Percentiles rank a stretch among this genome's conserved stretches.
phyloP scores from a whole-genome alignment of 2,329 filamentous ascomycete genomes.

The Calonectria ilicicola region DNA sequence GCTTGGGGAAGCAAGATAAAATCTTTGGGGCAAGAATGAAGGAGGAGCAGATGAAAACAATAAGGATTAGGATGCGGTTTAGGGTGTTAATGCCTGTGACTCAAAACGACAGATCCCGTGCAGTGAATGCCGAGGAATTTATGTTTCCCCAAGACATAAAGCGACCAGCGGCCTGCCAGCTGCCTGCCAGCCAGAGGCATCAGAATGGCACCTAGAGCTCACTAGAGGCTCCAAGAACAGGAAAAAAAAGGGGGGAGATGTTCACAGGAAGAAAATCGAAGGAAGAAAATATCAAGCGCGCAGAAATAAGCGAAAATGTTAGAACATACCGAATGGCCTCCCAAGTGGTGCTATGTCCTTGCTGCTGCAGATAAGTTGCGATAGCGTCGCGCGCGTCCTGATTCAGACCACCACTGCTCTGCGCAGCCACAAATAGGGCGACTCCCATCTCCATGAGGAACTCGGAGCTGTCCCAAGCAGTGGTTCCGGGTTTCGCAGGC shows the following conservation, averaged over 20 bases:
- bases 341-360: conserved; percentile 54
- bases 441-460: conserved; percentile 50
- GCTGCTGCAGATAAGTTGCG: conserved; percentile 46
- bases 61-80: conserved; percentile 10
- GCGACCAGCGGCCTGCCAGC: background rate
- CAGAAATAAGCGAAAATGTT: background rate
- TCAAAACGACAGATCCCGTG: background rate
- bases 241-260: background rate
- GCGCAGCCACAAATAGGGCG: conserved; percentile 47
- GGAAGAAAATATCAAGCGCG: conserved; percentile 14
- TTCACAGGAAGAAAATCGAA: background rate
- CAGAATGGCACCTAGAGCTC: background rate
- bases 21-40: conserved; percentile 17
- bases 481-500: conserved; percentile 31
- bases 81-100: background rate
- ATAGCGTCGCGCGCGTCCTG: conserved; percentile 46
- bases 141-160: background rate
- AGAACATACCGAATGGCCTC: conserved; percentile 57
- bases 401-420: conserved; percentile 42
- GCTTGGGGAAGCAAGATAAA: background rate
- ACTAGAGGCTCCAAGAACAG: background rate
- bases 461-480: conserved; percentile 47
- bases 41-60: background rate
- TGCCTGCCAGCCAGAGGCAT: background rate
- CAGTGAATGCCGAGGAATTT: background rate